Base-by-base conservation (phyloP, 2,329 filamentous ascomycete genomes). In the Colletotrichum higginsianum region DNA sequence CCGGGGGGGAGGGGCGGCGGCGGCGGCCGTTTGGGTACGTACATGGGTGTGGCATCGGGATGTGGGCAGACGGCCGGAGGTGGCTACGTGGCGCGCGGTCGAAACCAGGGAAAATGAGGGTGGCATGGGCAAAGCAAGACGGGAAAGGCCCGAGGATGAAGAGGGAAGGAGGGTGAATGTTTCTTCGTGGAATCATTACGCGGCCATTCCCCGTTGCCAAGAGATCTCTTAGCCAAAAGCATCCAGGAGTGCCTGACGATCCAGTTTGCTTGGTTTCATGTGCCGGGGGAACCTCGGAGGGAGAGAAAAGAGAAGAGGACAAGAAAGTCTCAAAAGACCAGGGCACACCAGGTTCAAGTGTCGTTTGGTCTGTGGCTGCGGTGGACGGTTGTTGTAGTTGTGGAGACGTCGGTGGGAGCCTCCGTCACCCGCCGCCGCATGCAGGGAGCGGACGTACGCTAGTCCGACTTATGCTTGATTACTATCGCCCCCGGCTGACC, bases 81-180 rank as follows among this genome's bases (percentile, higher is more conserved):
- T 67, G 67, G 57, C 61, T 71, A 67, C 57, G 67, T 64, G 67
- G 67, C 56, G 49, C 56, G 67, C 56, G 67, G 63, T 56, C 67
- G 56, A 71, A 56, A 56, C 63, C 67, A 26, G 38, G 66, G 58
- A 11, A 16, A 18, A 38, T 11, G 46, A n/a, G 23, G 49, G 15
- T 18, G 8, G 1, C 11, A 49, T 15, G 9, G 47, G 47, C 15
- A 18, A 35, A 8, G 23, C n/a, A 35, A 40, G 44, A 55, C 62
- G 56, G 55, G 47, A 56, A 49, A 16, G 26, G 40, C 23, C 46
- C 47, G 30, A 49, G 12, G 30, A 61, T 60, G 49, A 53, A 52
- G 26, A 30, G 35, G 30, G 30, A 55, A 70, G 62, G 55, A 23
- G 55, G 40, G 40, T 13, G 7, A 49, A 21, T 21, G 15, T 21